These are phyloP conservation scores for Auricularia heimuer DNA, from an alignment of 768 basidiomycete species.

Conservation along the genomic window DNA sequence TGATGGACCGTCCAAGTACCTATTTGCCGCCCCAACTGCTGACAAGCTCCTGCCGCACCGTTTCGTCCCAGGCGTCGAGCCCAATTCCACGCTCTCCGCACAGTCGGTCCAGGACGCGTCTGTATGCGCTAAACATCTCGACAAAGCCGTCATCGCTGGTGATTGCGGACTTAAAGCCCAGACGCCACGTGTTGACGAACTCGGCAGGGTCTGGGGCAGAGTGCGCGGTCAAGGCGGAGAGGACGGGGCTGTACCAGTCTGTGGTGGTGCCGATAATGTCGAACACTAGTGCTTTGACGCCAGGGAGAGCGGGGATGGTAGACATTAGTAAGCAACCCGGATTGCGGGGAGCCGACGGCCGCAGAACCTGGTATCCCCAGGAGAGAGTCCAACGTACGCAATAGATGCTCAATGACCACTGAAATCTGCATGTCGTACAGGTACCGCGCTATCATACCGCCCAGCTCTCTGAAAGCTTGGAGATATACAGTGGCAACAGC, in stretches of 20 bases:
- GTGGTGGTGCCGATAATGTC: conserved; percentile 5
- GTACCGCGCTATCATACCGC: no score
- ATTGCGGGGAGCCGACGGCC: no score
- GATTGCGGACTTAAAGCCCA: neutral
- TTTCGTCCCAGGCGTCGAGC: neutral
- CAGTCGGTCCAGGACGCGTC: neutral
- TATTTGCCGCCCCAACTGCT: neutral
- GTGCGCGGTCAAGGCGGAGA: neutral
- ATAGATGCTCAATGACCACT: no score
- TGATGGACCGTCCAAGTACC: neutral
- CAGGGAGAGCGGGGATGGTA: no score
- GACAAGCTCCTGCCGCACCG: neutral
- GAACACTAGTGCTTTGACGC: conserved; percentile 4
- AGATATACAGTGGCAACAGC: no score
- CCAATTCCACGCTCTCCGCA: conserved; percentile 1
- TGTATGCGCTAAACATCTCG: neutral
- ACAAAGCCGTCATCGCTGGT: neutral
- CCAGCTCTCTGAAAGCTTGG: no score
- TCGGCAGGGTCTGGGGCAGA: neutral
- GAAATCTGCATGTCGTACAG: no score
- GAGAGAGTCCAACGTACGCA: no score
- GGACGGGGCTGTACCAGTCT: conserved; percentile 2
- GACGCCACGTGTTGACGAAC: neutral
- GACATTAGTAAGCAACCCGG: no score
- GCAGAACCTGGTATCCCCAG: no score